A percentile compares a stretch with the other conserved stretches of the same genome.
Evolutionary conservation across 1,284 basidiomycete species (phyloP).

Genomic region (Salmacisia buchloeana): DNA sequence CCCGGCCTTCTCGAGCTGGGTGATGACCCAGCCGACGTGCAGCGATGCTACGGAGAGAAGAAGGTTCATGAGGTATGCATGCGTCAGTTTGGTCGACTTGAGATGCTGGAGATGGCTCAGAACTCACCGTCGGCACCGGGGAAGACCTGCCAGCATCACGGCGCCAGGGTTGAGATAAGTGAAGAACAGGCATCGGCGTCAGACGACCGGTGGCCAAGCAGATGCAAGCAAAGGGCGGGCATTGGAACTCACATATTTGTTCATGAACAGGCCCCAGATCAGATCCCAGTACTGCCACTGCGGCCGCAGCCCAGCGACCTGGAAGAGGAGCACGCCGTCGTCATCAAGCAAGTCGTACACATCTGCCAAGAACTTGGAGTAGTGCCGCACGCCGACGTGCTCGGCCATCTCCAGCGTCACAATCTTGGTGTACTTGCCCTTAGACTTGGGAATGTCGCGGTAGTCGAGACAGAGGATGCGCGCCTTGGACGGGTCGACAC

Average conservation of each 20-base stretch:
- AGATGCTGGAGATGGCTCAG: no score
- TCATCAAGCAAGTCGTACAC: conserved; percentile 91
- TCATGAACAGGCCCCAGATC: conserved; percentile 66
- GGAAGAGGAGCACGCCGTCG: conserved; percentile 88
- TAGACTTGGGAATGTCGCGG: conserved; percentile 77
- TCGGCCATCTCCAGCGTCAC: conserved; percentile 98
- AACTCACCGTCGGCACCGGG: conserved; percentile 88
- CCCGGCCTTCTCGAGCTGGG: conserved; percentile 72
- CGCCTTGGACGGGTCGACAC: conserved; percentile 68
- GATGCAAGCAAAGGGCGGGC: neutral
- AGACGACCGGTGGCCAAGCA: neutral
- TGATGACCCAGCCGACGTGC: conserved; percentile 91
- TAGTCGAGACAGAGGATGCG: conserved; percentile 92
- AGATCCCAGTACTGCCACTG: conserved; percentile 93
- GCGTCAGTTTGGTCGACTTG: neutral
- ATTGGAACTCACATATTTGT: conserved; percentile 34
- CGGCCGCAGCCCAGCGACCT: conserved; percentile 90
- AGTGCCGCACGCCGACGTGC: conserved; percentile 83
- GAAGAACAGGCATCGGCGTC: no score
- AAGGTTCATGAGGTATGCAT: neutral
- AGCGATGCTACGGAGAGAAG: conserved; percentile 53
- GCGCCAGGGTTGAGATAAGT: no score
- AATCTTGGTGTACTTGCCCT: conserved; percentile 83
- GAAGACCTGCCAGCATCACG: conserved; percentile 71
- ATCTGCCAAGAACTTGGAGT: conserved; percentile 79